Conservation (phyloP, 1,139 yeast species). For the Eremothecium gossypii region DNA sequence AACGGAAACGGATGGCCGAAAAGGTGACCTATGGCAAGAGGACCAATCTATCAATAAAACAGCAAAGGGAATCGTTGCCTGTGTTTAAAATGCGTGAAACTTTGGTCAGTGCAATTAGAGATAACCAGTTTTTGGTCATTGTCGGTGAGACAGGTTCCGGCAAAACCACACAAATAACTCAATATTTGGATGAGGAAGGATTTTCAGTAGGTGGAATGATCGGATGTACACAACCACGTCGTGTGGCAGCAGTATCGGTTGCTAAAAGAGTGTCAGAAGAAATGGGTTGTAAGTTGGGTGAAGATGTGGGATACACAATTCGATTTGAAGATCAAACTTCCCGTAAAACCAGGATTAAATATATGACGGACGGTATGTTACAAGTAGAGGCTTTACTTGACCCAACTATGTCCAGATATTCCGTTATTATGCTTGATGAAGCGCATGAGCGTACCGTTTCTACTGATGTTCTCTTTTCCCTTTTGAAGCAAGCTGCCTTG, state of each 20-base stretch:
- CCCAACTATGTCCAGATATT: conserved; percentile 60
- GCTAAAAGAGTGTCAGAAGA: conserved; percentile 90
- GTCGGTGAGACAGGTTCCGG: conserved; percentile 99
- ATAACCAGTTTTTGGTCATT: conserved; percentile 70
- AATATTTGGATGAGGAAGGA: conserved; percentile 76
- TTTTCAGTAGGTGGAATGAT: conserved; percentile 50
- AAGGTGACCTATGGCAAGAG: conserved; percentile 46
- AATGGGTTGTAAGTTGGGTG: conserved; percentile 60
- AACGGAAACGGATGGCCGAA: conserved; percentile 34
- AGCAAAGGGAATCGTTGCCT: conserved; percentile 69
- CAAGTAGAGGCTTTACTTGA: conserved; percentile 76
- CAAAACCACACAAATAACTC: conserved; percentile 92
- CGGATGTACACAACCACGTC: conserved; percentile 92
- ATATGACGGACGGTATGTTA: conserved; percentile 92
- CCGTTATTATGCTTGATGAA: conserved; percentile 86
- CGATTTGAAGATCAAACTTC: conserved; percentile 75
- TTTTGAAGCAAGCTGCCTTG: conserved; percentile 61
- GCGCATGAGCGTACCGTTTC: conserved; percentile 95
- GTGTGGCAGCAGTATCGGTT: conserved; percentile 93
- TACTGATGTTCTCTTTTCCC: conserved; percentile 84
- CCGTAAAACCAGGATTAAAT: conserved; percentile 60
- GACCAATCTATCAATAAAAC: conserved; percentile 41
- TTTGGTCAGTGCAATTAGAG: conserved; percentile 51
- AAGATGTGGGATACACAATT: conserved; percentile 77
- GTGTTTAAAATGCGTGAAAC: conserved; percentile 57